Evolutionary conservation across 768 basidiomycete genomes (phyloP), one percentile per base, ranked within the genome.

Genomic region (Crucibulum laeve): DNA sequence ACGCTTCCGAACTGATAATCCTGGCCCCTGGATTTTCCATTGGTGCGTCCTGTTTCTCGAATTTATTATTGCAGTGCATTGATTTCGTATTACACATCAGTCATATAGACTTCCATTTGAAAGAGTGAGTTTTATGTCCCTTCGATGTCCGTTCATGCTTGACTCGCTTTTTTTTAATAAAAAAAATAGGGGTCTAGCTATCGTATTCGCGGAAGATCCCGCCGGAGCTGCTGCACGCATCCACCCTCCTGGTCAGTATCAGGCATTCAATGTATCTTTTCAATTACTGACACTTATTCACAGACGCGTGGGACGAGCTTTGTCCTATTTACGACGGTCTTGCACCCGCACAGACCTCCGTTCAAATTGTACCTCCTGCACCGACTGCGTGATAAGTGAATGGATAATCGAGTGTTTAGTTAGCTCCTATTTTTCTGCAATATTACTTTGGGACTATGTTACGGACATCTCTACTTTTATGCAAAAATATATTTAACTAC

Each of bases 81-180:
- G 11, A 5, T 2, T 19, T 14, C 24, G 25, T 24, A 23, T 4
- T 38, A 21, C n/a, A 28, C 44, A 37, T 3, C 30, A 73, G 73
- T 46, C 76, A 78, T 50, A 78, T 78, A 43, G 74, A 78, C 42
- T 77, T 72, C 65, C 77, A 79, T 59, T 53, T 77, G 6, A 57
- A 69, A 11, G 52, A 55, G 67, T 70, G 51, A 45, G 68, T 50
- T 24, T 21, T 23, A 8, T 36, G 11, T 18, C 30, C 32, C 11
- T 11, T 34, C 4, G n/a, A 5, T 10, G 21, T 39, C 25, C 6
- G 13, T 22, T 32, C 13, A 25, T 18, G 32, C 43, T 15, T 30
- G 22, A n/a, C n/a, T 44, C 7, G 7, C 15, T 17, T 21, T 24
- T 18, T 7, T 24, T 4, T 25, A 14, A 25, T 25, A 45, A 35